A percentile compares a stretch with the other conserved stretches of the same genome.
These are phyloP conservation scores for Pichia scutulata DNA, from an alignment of 805 yeast species.

Conservation along the genomic window DNA sequence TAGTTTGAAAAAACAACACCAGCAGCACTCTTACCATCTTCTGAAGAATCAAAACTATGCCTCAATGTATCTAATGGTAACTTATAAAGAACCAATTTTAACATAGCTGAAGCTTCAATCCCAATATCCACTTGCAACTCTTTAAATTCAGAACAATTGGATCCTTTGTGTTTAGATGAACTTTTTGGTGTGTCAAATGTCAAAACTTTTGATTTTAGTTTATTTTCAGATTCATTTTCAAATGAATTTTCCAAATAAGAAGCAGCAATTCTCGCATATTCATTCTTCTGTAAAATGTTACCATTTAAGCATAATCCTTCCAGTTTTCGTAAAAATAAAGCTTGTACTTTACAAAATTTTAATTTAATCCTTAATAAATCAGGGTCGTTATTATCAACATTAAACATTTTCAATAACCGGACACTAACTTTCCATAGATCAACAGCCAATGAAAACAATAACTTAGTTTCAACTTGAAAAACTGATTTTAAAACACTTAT, in stretches of 20 bases:
- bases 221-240: conserved; percentile 7
- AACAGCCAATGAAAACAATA: conserved; percentile 22
- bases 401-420: conserved; percentile 18
- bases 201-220: neutral
- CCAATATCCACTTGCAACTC: conserved; percentile 26
- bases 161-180: conserved; percentile 11
- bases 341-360: conserved; percentile 26
- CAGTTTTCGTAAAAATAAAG: conserved; percentile 19
- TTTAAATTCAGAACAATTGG: conserved; percentile 19
- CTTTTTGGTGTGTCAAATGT: neutral
- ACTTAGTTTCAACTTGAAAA: conserved; percentile 20
- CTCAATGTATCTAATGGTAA: conserved; percentile 55
- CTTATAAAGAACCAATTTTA: conserved; percentile 48
- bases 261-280: conserved; percentile 27
- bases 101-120: conserved; percentile 49
- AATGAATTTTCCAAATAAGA: conserved; percentile 30
- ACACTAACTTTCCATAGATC: conserved; percentile 23
- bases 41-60: conserved; percentile 29
- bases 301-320: conserved; percentile 27
- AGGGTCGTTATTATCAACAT: conserved; percentile 16
- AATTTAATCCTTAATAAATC: conserved; percentile 23
- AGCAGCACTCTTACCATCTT: conserved; percentile 20
- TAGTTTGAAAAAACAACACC: conserved; percentile 62
- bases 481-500: conserved; percentile 24
- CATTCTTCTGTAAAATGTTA: conserved; percentile 23